These are phyloP conservation scores for Taiwanofungus camphoratus DNA, from an alignment of 1,284 basidiomycete species.

Conservation along the genomic window DNA sequence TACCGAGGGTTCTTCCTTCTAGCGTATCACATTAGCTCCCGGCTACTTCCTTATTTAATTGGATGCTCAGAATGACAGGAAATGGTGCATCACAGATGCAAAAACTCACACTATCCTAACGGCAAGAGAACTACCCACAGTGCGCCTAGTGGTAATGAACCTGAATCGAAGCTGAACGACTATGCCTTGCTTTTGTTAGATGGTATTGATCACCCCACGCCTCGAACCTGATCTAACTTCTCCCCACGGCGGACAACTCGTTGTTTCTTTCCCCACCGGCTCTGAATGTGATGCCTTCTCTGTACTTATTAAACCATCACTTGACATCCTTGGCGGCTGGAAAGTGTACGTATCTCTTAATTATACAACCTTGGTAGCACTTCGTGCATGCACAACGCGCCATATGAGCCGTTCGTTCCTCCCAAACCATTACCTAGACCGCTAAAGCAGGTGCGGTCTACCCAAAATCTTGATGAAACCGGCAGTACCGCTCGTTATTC, in stretches of 20 bases:
- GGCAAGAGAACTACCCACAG: conserved; percentile 58
- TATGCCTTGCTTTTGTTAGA: conserved; percentile 41
- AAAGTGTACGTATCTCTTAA: conserved; percentile 37
- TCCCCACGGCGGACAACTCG: conserved; percentile 41
- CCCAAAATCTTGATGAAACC: no score
- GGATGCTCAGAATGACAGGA: conserved; percentile 51
- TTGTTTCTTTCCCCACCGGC: conserved; percentile 52
- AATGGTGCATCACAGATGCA: conserved; percentile 62
- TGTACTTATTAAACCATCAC: conserved; percentile 50
- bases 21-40: background rate
- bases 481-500: background rate
- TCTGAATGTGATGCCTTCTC: conserved; percentile 50
- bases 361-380: no score
- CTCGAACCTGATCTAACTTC: conserved; percentile 42
- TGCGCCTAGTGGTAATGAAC: conserved; percentile 27
- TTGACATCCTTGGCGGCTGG: conserved; percentile 47
- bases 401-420: no score
- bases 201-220: conserved; percentile 58
- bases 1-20: no score
- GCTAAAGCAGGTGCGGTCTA: no score
- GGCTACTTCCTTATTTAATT: background rate
- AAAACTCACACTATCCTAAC: conserved; percentile 51
- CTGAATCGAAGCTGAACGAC: no score
- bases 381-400: no score
- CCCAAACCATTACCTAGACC: no score